Evolutionary conservation across 352 stramenopile genomes (phyloP).

Genomic region (Phytophthora hibernalis): DNA sequence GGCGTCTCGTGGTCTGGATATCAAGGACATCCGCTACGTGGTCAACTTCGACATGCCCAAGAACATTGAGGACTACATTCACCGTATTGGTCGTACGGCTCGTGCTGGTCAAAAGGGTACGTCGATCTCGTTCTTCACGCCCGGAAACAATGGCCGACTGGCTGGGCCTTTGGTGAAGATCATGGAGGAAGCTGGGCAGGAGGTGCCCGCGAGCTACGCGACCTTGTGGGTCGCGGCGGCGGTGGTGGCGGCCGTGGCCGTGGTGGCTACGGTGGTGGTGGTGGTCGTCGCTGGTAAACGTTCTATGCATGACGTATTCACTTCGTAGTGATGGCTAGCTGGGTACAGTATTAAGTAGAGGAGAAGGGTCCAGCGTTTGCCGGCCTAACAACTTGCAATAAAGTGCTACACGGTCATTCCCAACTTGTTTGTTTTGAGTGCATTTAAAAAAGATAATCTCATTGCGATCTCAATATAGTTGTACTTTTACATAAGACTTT

Average conservation of each 20-base stretch:
- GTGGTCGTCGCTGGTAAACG: constrained; percentile 61
- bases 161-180: constrained; percentile 90
- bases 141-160: constrained; percentile 83
- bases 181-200: constrained; percentile 87
- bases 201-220: constrained; percentile 89
- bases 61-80: constrained; percentile 99
- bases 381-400: constrained; percentile 31
- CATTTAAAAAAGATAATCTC: no score
- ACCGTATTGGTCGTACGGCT: constrained; percentile 98
- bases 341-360: constrained; percentile 6
- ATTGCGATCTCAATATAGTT: no score
- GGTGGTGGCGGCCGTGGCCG: constrained; percentile 69
- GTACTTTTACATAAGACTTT: constrained; percentile 27
- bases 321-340: constrained; percentile 3
- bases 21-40: constrained; percentile 99
- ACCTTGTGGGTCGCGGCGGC: constrained; percentile 70
- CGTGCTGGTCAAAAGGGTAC: constrained; percentile 96
- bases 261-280: constrained; percentile 56
- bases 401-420: constrained; percentile 11
- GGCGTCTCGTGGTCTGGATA: constrained; percentile 98
- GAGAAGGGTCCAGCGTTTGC: background rate
- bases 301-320: constrained; percentile 16
- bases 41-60: constrained; percentile 99
- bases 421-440: background rate
- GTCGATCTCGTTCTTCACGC: constrained; percentile 95